These are phyloP conservation scores for Bipolaris gigantea DNA, from an alignment of 2,329 filamentous ascomycete species.

Conservation along the genomic window DNA sequence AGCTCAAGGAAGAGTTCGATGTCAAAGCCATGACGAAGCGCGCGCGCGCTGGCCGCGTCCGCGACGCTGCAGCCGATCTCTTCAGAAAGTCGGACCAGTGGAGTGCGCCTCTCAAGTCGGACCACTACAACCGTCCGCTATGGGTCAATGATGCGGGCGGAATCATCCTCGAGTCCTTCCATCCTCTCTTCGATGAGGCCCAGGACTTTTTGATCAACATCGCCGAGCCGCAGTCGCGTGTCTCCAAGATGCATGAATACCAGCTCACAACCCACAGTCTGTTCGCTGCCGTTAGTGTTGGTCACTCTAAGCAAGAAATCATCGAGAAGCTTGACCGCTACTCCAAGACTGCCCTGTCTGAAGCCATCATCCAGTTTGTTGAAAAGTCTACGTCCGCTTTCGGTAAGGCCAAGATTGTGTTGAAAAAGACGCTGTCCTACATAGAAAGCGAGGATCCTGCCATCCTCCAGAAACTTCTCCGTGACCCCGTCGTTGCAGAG, in stretches of 20 bases:
- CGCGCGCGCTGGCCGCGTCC: constrained; percentile 25
- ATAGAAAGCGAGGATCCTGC: constrained; percentile 88
- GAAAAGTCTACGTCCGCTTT: constrained; percentile 85
- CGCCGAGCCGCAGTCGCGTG: constrained; percentile 87
- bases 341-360: constrained; percentile 83
- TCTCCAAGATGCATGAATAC: constrained; percentile 92
- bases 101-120: constrained; percentile 77
- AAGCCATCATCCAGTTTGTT: constrained; percentile 78
- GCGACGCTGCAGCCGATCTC: constrained; percentile 58
- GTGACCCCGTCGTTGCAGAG: constrained; percentile 78
- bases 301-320: constrained; percentile 86
- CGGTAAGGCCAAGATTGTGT: constrained; percentile 91
- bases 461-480: constrained; percentile 82
- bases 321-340: constrained; percentile 85
- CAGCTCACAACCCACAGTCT: constrained; percentile 87
- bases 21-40: constrained; percentile 40
- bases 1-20: constrained; percentile 46
- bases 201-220: constrained; percentile 97
- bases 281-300: constrained; percentile 93
- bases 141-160: constrained; percentile 90
- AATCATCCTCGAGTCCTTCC: constrained; percentile 94
- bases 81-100: constrained; percentile 76
- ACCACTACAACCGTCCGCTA: constrained; percentile 85
- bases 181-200: constrained; percentile 79
- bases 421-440: constrained; percentile 93